Conservation (phyloP, 2,329 filamentous ascomycete genomes). For the Aureobasidium leucospermi region DNA sequence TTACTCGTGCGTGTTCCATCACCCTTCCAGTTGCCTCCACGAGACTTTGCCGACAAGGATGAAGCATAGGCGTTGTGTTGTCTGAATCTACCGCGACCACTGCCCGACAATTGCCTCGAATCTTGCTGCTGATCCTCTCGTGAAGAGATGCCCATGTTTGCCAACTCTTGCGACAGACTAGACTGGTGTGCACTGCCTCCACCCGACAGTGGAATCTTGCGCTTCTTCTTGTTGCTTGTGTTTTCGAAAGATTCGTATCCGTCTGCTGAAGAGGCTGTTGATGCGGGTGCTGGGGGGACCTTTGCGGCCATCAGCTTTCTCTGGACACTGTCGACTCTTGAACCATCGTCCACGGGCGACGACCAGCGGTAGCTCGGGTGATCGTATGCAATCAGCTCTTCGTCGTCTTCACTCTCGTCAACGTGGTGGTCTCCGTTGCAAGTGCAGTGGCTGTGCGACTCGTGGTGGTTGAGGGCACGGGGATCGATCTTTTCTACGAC, state of each 20-base stretch:
- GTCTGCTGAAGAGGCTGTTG: slow-evolving; percentile 65
- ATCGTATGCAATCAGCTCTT: slow-evolving; percentile 42
- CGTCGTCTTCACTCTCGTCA: slow-evolving; percentile 58
- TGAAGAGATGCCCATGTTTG: slow-evolving; percentile 53
- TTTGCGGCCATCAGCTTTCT: slow-evolving; percentile 28
- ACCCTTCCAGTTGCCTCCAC: slow-evolving; percentile 19
- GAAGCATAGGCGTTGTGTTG: slow-evolving; percentile 36
- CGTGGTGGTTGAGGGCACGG: slow-evolving; percentile 24
- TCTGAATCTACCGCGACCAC: slow-evolving; percentile 71
- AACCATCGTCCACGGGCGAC: slow-evolving; percentile 26
- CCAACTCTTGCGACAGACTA: slow-evolving; percentile 55
- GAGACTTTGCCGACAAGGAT: slow-evolving; percentile 30
- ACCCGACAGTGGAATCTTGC: slow-evolving; percentile 89
- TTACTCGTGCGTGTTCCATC: slow-evolving; percentile 17
- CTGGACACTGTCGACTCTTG: slow-evolving; percentile 26
- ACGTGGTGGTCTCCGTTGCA: slow-evolving; percentile 37
- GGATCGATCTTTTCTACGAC: slow-evolving; percentile 23
- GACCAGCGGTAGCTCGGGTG: slow-evolving; percentile 33
- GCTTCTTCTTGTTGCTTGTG: slow-evolving; percentile 98
- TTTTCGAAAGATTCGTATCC: slow-evolving; percentile 98
- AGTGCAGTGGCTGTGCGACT: slow-evolving; percentile 43
- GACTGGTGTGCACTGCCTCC: slow-evolving; percentile 56
- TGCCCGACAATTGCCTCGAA: slow-evolving; percentile 5
- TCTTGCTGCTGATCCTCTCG: slow-evolving; percentile 21
- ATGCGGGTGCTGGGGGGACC: slow-evolving; percentile 35